phyloP scores from a whole-genome alignment of 306 rosid species.

The Betula pendula region DNA sequence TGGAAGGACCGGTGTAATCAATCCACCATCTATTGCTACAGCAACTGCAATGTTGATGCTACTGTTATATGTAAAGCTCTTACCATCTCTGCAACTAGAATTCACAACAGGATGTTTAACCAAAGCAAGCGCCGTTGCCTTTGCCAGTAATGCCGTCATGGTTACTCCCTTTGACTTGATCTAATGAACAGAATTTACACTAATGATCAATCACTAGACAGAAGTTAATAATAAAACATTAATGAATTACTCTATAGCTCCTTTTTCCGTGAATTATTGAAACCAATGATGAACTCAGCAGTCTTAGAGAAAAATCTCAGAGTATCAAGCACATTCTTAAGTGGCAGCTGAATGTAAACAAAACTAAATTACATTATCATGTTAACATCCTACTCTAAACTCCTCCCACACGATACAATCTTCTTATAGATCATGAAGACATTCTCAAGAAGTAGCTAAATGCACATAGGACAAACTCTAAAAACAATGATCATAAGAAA shows the following conservation, averaged over 20 bases:
- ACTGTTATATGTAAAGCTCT: constrained; percentile 86
- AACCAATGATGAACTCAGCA: neutral
- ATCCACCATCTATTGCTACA: constrained; percentile 87
- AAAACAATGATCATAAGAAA: neutral
- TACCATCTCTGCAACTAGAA: constrained; percentile 93
- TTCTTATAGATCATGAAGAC: neutral
- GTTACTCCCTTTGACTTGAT: constrained; percentile 97
- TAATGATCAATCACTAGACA: neutral
- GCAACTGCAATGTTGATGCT: constrained; percentile 91
- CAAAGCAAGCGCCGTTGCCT: constrained; percentile 93
- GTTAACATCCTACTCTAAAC: neutral
- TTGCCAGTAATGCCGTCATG: constrained; percentile 98
- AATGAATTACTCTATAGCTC: neutral
- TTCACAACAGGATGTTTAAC: constrained; percentile 85
- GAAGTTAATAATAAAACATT: neutral
- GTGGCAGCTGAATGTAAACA: neutral
- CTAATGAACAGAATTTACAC: constrained; percentile 38
- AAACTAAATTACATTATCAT: neutral
- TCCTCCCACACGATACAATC: neutral
- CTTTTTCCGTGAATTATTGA: neutral
- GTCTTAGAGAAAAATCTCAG: neutral
- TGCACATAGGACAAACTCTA: neutral
- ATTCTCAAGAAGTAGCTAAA: constrained; percentile 1
- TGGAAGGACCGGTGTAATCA: constrained; percentile 93
- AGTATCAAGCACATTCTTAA: constrained; percentile 18